Percentiles rank a stretch among this genome's conserved stretches.
phyloP scores from a whole-genome alignment of 2,329 filamentous ascomycete genomes.

The Diaporthe citriasiana region DNA sequence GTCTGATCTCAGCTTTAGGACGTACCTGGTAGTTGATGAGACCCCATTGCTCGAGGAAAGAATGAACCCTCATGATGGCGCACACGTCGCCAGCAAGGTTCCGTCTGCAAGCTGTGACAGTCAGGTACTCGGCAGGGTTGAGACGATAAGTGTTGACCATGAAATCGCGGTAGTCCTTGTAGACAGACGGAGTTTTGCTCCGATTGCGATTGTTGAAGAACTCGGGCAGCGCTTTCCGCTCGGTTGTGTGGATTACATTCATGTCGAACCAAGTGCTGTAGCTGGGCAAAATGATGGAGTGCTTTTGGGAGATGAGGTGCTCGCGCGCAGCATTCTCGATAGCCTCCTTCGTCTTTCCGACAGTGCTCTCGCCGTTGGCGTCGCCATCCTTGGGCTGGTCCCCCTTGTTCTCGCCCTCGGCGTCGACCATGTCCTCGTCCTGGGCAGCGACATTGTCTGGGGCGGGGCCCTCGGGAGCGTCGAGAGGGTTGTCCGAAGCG shows the following conservation, averaged over 20 bases:
- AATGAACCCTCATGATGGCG: constrained; percentile 98
- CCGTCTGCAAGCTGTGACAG: constrained; percentile 93
- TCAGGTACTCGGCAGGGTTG: constrained; percentile 96
- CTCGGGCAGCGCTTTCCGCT: constrained; percentile 94
- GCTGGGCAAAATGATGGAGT: constrained; percentile 95
- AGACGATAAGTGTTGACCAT: constrained; percentile 99
- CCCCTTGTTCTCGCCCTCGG: constrained; percentile 58
- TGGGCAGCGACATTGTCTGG: constrained; percentile 73
- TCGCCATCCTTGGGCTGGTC: constrained; percentile 60
- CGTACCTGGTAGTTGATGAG: constrained; percentile 97
- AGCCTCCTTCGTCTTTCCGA: constrained; percentile 79
- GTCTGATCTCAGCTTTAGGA: not conserved
- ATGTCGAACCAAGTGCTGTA: constrained; percentile 99
- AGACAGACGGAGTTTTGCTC: constrained; percentile 96
- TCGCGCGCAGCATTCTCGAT: constrained; percentile 90
- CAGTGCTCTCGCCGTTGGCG: constrained; percentile 60
- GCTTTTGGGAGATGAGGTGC: constrained; percentile 92
- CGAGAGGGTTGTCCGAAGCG: constrained; percentile 73
- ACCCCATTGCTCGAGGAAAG: constrained; percentile 98
- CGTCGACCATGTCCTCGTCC: constrained; percentile 86
- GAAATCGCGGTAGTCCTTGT: constrained; percentile 99
- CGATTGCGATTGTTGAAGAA: constrained; percentile 99
- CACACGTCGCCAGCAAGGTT: constrained; percentile 98
- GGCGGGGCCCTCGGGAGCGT: constrained; percentile 76
- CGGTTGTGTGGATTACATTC: constrained; percentile 90